Evolutionary conservation across 768 basidiomycete species (phyloP).

Genomic region (Leccinum subtestaceum): DNA sequence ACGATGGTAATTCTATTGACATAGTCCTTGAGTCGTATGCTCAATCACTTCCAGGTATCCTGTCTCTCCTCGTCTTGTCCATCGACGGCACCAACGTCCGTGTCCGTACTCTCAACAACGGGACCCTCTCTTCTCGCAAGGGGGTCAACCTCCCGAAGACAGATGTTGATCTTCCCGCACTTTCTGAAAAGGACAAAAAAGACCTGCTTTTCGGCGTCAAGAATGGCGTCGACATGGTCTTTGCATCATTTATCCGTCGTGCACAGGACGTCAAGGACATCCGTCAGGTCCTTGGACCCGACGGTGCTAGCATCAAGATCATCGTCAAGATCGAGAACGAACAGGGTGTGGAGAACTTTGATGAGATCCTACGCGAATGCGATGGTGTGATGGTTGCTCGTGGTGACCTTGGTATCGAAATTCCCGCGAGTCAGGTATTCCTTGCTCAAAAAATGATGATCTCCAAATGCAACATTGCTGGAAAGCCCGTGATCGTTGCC

Average conservation of each 20-base stretch:
- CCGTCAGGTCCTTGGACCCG: conserved; percentile 88
- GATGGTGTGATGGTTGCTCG: conserved; percentile 99
- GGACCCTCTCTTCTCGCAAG: conserved; percentile 92
- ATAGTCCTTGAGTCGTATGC: neutral
- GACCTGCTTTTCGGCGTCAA: conserved; percentile 93
- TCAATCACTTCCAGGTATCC: conserved; percentile 49
- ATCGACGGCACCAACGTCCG: conserved; percentile 79
- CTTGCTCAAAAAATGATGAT: conserved; percentile 99
- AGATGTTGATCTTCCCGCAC: conserved; percentile 92
- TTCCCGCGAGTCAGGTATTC: conserved; percentile 99
- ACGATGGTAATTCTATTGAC: conserved; percentile 64
- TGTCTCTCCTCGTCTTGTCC: conserved; percentile 88
- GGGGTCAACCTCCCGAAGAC: conserved; percentile 99
- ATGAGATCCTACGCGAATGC: conserved; percentile 91
- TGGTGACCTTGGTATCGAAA: conserved; percentile 99
- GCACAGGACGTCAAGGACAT: conserved; percentile 94
- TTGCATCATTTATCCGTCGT: conserved; percentile 97
- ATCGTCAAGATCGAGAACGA: conserved; percentile 99
- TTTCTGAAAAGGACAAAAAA: conserved; percentile 97
- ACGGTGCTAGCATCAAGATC: conserved; percentile 95
- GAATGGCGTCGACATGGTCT: conserved; percentile 99
- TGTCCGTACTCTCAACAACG: conserved; percentile 89
- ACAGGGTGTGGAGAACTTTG: conserved; percentile 98
- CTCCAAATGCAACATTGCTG: conserved; percentile 95
- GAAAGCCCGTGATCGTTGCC: conserved; percentile 98